Evolutionary conservation across 352 stramenopile genomes (phyloP).

Genomic region (Sclerospora graminicola): DNA sequence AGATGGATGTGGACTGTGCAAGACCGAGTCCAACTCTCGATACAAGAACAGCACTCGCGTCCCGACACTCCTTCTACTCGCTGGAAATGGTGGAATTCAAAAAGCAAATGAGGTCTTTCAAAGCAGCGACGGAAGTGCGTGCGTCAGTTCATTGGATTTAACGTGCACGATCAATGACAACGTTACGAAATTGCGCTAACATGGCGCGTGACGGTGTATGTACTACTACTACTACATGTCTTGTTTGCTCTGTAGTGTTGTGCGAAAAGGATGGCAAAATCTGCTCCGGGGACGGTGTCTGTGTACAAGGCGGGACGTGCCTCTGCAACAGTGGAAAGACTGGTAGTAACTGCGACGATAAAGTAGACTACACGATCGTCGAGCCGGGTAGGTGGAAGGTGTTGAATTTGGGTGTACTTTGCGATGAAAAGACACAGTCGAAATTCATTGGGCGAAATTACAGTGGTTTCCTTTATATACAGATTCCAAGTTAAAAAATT

Average conservation of each 20-base stretch:
- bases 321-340: slow-evolving; percentile 48
- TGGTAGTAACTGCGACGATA: slow-evolving; percentile 43
- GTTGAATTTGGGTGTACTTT: no score
- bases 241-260: slow-evolving; percentile 35
- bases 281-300: slow-evolving; percentile 54
- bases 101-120: no score
- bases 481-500: no score
- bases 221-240: slow-evolving; percentile 3
- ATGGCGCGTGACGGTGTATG: background rate
- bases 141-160: no score
- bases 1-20: slow-evolving; percentile 59
- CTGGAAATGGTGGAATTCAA: slow-evolving; percentile 52
- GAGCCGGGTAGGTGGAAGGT: slow-evolving; percentile 23
- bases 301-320: slow-evolving; percentile 54
- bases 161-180: no score
- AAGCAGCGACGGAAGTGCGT: slow-evolving; percentile 64
- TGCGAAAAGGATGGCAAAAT: slow-evolving; percentile 63
- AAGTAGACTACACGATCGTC: slow-evolving; percentile 39
- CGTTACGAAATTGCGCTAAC: no score
- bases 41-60: slow-evolving; percentile 51
- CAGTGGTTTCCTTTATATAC: no score
- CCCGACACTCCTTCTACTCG: slow-evolving; percentile 51
- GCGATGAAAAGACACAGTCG: no score
- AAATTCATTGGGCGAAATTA: no score
- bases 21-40: slow-evolving; percentile 21